Percentiles rank a stretch among this genome's conserved stretches.
Evolutionary conservation across 140 eudicot species (phyloP).

Genomic region (Ambrosia hybrid): DNA sequence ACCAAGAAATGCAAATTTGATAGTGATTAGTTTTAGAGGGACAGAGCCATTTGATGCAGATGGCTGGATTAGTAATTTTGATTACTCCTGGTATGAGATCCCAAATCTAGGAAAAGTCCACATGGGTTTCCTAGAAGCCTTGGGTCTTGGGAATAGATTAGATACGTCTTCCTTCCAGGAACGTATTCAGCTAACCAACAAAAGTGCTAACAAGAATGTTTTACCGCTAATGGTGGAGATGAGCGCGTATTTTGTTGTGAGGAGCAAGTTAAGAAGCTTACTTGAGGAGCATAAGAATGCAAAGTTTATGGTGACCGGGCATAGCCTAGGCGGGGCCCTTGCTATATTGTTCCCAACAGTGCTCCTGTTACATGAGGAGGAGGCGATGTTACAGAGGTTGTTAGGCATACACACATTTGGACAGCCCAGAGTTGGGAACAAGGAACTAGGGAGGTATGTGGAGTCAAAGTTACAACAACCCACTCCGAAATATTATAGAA

Average conservation of each 20-base stretch:
- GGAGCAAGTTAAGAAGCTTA: too few relatives aligned
- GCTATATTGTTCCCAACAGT: constrained; percentile 46
- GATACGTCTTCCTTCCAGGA: constrained; percentile 48
- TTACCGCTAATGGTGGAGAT: constrained; percentile 39
- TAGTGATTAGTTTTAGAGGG: constrained; percentile 60
- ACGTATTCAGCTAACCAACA: constrained; percentile 30
- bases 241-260: constrained; percentile 51
- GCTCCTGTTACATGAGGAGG: constrained; percentile 65
- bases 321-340: too few relatives aligned
- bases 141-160: constrained; percentile 82
- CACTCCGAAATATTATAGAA: constrained; percentile 56
- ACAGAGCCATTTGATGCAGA: constrained; percentile 96
- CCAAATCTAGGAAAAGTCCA: constrained; percentile 82
- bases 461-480: constrained; percentile 58
- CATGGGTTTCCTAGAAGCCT: constrained; percentile 92
- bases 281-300: too few relatives aligned
- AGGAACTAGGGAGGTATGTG: constrained; percentile 62
- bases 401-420: constrained; percentile 80
- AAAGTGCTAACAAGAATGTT: neutral
- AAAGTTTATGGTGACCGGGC: too few relatives aligned
- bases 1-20: constrained; percentile 46
- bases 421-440: constrained; percentile 78
- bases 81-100: constrained; percentile 89
- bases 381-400: constrained; percentile 52
- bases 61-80: constrained; percentile 92